Conservation (phyloP, 495 filamentous ascomycete species). For the Neurospora sp. region DNA sequence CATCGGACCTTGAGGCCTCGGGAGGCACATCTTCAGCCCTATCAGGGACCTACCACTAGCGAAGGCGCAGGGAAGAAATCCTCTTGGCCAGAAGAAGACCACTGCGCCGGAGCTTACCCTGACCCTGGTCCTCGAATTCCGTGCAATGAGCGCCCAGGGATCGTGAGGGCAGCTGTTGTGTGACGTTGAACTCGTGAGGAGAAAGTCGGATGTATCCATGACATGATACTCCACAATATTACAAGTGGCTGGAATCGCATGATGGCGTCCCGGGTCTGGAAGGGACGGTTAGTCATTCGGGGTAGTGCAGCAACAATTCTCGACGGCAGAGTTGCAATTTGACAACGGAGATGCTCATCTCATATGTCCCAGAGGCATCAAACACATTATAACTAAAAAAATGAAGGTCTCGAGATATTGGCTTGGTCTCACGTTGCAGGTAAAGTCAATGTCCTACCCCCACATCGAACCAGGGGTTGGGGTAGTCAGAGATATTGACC, state of each 20-base stretch:
- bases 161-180: neutral
- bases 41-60: neutral
- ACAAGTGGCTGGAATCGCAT: neutral
- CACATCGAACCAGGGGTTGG: neutral
- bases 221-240: neutral
- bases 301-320: neutral
- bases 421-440: neutral
- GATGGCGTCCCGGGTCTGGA: neutral
- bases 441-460: neutral
- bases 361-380: neutral
- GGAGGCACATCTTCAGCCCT: neutral
- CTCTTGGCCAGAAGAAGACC: neutral
- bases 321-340: neutral
- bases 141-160: neutral
- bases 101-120: neutral
- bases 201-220: neutral
- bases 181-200: neutral
- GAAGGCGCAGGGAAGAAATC: neutral
- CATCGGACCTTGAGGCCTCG: neutral
- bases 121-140: neutral
- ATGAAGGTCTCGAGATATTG: neutral
- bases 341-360: neutral
- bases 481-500: neutral
- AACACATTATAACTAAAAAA: neutral
- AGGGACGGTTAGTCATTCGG: neutral